Evolutionary conservation across 768 basidiomycete genomes (phyloP).

Genomic region (Boletus rufocinnamomeus): DNA sequence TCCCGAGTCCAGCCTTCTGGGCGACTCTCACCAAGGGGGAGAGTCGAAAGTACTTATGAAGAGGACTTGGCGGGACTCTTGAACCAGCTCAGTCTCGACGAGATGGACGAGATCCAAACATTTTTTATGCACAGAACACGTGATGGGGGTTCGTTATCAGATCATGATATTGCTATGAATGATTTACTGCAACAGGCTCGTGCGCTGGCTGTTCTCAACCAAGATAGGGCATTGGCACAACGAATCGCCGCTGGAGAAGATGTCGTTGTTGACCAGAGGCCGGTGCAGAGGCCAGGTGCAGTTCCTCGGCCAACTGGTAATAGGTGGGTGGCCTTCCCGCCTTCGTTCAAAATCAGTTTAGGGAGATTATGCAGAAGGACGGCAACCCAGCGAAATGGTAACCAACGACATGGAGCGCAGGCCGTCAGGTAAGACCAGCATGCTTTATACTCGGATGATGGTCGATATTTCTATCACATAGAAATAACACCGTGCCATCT

Average conservation of each 20-base stretch:
- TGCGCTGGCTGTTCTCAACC: too few species aligned
- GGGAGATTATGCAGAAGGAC: constrained; percentile 2
- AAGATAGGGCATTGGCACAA: constrained; percentile 23
- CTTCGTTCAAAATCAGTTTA: constrained; percentile 4
- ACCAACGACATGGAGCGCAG: background rate
- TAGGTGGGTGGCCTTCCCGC: constrained; percentile 4
- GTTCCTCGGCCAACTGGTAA: background rate
- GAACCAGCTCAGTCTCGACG: too few species aligned
- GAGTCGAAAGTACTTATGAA: constrained; percentile 29
- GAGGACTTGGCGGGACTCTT: too few species aligned
- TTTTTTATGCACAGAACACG: constrained; percentile 6
- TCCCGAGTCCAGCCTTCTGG: constrained; percentile 15
- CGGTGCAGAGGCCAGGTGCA: background rate
- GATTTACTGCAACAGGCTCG: constrained; percentile 29
- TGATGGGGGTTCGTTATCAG: constrained; percentile 16
- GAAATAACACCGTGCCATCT: background rate
- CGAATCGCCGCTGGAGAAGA: constrained; percentile 16
- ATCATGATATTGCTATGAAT: constrained; percentile 27
- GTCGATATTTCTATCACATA: background rate
- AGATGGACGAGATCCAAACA: background rate
- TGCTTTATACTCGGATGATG: background rate
- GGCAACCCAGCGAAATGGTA: background rate
- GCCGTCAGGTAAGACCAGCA: too few species aligned
- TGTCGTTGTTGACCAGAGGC: background rate
- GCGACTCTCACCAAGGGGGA: constrained; percentile 3